Base-by-base conservation (phyloP, 495 filamentous ascomycete genomes). In the Clavariopsis aquatica region DNA sequence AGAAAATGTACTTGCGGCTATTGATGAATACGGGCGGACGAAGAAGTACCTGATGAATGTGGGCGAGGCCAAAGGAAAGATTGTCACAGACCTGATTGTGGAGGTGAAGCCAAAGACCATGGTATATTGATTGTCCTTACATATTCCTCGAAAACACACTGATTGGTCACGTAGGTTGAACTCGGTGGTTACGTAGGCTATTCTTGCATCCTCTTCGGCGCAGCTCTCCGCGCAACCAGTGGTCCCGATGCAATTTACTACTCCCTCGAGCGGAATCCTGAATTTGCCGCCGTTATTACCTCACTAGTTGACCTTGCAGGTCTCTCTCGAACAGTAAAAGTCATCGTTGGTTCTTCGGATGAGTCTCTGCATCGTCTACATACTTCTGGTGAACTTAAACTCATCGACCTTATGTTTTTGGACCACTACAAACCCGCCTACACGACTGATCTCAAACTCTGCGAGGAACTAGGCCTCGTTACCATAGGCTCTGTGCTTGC, bases 171-270 rank as follows among this genome's bases (percentile, higher is more conserved):
- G 45, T 55, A 77, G 75, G 73, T 94, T 51, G 91, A 95, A 72
- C 82, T 93, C 3, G 91, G 91, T 43, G 87, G 88, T 51, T 95
- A 93, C 75, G 78, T 92, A 29, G 91, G 91, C 46, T 94, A 93
- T 77, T 91, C 88, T 0, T 84, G 86, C 45, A 85, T 92, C 53
- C 77, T 89, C 6, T 91, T 91, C 66, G 87, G 82, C 28, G 80
- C 83, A 13, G 83, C 86, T 2, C 72, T 89, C 2, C 79, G 80
- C 29, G 75, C 80, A 19, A 80, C 79, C 20, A 85, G 85, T 19
- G 86, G 87, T 5, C 77, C 80, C 66, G 73, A 76, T 28, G 38
- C 38, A 8, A 43, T 43, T 2, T 91, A 89, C 71, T 84, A 80
- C 66, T 87, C 84, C 70, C 76, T 92, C 0, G 89, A 92, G 64